Base-by-base conservation (phyloP, 495 filamentous ascomycete genomes). In the Parmelia sp. region DNA sequence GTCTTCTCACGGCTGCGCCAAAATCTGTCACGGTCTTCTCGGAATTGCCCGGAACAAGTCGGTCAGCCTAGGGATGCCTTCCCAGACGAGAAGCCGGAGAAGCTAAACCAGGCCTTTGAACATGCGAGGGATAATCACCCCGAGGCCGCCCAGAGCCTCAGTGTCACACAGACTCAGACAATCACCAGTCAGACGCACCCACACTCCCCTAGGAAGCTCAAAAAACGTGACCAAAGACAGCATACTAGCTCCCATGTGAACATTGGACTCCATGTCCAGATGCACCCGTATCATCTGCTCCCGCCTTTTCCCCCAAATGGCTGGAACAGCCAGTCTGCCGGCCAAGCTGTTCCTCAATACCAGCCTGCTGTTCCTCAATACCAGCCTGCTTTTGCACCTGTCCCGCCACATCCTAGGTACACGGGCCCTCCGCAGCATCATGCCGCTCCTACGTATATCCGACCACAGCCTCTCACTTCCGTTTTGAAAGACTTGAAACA, bases 191-290 rank as follows among this genome's bases (percentile, higher is more conserved):
- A n/a, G n/a, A n/a, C 10, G 29, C 39, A 19, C 3, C 42, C 15
- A 31, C 15, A 31, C 3, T 9, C 4, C 25, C 58, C 58, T 40
- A 29, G 25, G 25, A 60, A 31, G 23, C 40, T 60, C 33, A 40
- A 60, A n/a, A 47, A 15, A 60, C 42, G 37, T 17, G 58, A 37
- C 31, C 58, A 44, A 27, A 60, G 37, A 60, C 58, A 60, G 15
- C 11, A 19, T 21, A 27, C 25, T 25, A 45, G 29, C 23, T n/a
- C 58, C 4, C n/a, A 21, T 40, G 17, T 29, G 11, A 27, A 45
- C 1, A 0, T 45, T 10, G 25, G 23, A 27, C 9, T 25, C 36
- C 25, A 60, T 21, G 25, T n/a, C n/a, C n/a, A n/a, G n/a, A n/a
- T n/a, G 33, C 31, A 23, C 58, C 58, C 29, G 36, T 27, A 60